Percentiles rank a stretch among this genome's conserved stretches.
These are phyloP conservation scores for Cercospora sesami DNA, from an alignment of 2,329 filamentous ascomycete species.

Conservation along the genomic window DNA sequence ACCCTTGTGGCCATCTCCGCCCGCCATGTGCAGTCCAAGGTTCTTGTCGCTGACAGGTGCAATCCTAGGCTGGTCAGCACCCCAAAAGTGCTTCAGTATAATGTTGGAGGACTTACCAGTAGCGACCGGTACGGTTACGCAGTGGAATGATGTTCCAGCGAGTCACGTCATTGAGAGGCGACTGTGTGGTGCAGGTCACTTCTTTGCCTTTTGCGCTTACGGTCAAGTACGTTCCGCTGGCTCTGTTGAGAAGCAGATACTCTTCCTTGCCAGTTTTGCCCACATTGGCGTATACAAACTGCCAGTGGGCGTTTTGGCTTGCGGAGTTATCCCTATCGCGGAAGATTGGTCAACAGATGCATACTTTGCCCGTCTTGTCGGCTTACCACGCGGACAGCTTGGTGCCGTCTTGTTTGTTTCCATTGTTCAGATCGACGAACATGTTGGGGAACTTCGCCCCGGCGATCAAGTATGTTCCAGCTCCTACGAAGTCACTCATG, in stretches of 20 bases:
- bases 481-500: background rate
- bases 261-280: background rate
- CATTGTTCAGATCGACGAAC: background rate
- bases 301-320: background rate
- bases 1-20: background rate
- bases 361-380: no score
- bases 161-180: background rate
- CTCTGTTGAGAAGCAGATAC: background rate
- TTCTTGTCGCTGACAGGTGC: background rate
- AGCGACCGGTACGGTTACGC: background rate
- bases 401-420: background rate
- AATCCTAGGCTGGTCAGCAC: background rate
- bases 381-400: no score
- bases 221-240: constrained; percentile 29
- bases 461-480: background rate
- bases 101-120: no score
- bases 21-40: background rate
- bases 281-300: background rate
- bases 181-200: background rate
- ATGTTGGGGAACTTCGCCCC: background rate
- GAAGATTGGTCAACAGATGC: background rate
- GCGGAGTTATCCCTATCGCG: background rate
- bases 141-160: background rate
- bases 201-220: constrained; percentile 22
- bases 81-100: no score